Evolutionary conservation across 306 rosid genomes (phyloP), one percentile per base, ranked within the genome.

Genomic region (Quercus alba): DNA sequence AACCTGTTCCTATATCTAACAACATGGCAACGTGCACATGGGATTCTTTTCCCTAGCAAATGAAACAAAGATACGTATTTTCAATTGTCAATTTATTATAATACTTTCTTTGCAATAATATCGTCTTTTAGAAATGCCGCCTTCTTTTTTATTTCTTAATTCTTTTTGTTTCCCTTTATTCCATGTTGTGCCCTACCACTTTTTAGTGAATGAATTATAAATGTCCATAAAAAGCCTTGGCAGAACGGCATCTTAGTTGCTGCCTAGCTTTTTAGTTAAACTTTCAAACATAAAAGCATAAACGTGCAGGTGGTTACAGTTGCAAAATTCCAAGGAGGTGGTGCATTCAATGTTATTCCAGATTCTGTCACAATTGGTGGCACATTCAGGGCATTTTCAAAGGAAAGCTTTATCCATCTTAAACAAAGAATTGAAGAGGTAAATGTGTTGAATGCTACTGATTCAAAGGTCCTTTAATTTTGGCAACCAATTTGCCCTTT

Each of bases 271-370:
- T 41, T 41, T 41, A 41, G 46, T 41, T 41, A 41, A 41, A 41
- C 46, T 41, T 41, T 41, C 46, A 41, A 41, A 8, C 46, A 0
- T 41, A 8, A 41, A 41, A 41, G 46, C 46, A 41, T 41, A 41
- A 8, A 0, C 46, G n/a, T 82, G 72, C 75, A 89, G 92, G 92
- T 89, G 15, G 85, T 89, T 52, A 89, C 92, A 13, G 87, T 86
- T 5, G 87, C 88, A 10, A 89, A 82, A 62, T 83, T 89, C 75
- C 84, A 86, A 84, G 90, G 92, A 77, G 92, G 90, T 51, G 92
- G 83, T 23, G 92, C 92, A 18, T 84, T 89, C 78, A 89, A 89
- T 70, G 88, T 89, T 41, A 89, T 89, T 80, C 92, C 92, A 12
- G 92, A 86, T 80, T 89, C 88, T 44, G 92, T 89, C 52, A 75